Evolutionary conservation across 352 stramenopile species (phyloP).

Genomic region (Albugo laibachii): DNA sequence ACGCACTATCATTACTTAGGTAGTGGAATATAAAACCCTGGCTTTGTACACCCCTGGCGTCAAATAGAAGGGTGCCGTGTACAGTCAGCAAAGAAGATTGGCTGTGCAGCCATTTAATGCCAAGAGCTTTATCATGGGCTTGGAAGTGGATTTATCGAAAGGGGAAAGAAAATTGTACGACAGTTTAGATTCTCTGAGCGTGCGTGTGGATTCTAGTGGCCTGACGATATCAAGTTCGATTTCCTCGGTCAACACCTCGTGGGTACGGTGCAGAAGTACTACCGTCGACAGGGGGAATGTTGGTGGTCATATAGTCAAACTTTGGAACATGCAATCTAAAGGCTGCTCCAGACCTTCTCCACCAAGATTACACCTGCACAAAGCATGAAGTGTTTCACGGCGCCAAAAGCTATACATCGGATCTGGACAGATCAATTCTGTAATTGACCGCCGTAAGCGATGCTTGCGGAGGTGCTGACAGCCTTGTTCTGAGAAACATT

Average conservation of each 20-base stretch:
- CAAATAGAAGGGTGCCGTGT: too few species aligned
- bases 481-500: slow-evolving; percentile 7
- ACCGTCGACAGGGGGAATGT: background rate
- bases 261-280: background rate
- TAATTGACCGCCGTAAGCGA: slow-evolving; percentile 1
- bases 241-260: background rate
- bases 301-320: background rate
- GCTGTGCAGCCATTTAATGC: too few species aligned
- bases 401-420: background rate
- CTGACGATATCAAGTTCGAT: slow-evolving; percentile 1
- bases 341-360: slow-evolving; percentile 1
- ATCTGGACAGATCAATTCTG: slow-evolving; percentile 3
- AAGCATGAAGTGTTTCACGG: slow-evolving; percentile 1
- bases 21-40: too few species aligned
- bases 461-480: background rate
- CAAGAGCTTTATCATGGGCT: slow-evolving; percentile 1
- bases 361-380: background rate
- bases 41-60: too few species aligned
- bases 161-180: background rate
- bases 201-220: background rate
- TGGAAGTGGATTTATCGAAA: background rate
- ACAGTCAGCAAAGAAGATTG: too few species aligned
- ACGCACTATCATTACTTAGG: too few species aligned
- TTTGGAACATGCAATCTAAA: background rate
- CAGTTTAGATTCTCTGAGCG: background rate